Evolutionary conservation across 305 asterid genomes (phyloP), one percentile per base, ranked within the genome.

Genomic region (Fraxinus floribunda): DNA sequence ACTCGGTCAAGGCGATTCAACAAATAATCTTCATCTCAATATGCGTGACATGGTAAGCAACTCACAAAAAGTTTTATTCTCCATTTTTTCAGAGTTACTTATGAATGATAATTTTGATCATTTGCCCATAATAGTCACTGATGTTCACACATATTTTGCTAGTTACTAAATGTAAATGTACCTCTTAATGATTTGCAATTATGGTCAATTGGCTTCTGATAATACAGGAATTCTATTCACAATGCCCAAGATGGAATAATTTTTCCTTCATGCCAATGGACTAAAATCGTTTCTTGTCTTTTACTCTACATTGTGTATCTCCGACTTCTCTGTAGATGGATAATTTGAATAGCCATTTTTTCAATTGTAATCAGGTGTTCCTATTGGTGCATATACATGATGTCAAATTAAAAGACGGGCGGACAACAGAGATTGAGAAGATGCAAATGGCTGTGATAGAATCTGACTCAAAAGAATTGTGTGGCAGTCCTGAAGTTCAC

Each of bases 11-110:
- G 91, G 97, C 26, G 90, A 89, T 89, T 91, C 95, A 44, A 91
- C 88, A 36, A 89, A 96, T 83, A 94, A 92, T 87, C 97, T 96
- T 87, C 98, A 88, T 87, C 86, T 90, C 83, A 91, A 88, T 89
- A 92, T 93, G 94, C 97, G 97, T 22, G 99, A 96, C 91, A 90
- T 92, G 97, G 99, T 92, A 88, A 89, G 91, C 85, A 41, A 52
- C 64, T 35, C 24, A 16, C 76, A 32, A 34, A n/a, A n/a, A 35
- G 18, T 16, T 71, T 71, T 71, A 6, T 15, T 15, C 8, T 70
- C 39, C 18, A 13, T 30, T 70, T 71, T 71, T 15, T 26, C n/a
- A 1, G 66, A 16, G 71, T 68, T 30, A 68, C 76, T 71, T 6
- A 32, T 32, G 76, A 30, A 34, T 15, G 39, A 71, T 32, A 13